A percentile compares a stretch with the other conserved stretches of the same genome.
Evolutionary conservation across 1,139 yeast genomes (phyloP).

Genomic region (Yamadazyma membranifaciens): DNA sequence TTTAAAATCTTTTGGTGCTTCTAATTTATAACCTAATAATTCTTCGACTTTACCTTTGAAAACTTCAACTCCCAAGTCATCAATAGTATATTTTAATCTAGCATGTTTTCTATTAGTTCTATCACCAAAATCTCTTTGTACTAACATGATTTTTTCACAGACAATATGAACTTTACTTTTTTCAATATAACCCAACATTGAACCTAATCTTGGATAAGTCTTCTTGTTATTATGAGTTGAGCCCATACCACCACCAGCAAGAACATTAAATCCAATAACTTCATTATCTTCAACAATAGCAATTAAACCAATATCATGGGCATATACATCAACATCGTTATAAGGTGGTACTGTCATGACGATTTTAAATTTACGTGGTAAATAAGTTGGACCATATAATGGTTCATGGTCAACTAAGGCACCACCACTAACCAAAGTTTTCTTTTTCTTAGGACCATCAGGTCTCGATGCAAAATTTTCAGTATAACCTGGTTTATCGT

Average conservation of each 20-base stretch:
- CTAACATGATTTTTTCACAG: conserved; percentile 89
- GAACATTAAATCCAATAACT: conserved; percentile 76
- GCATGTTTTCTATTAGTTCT: conserved; percentile 97
- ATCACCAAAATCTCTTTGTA: conserved; percentile 95
- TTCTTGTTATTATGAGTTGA: conserved; percentile 94
- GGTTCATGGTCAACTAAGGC: conserved; percentile 88
- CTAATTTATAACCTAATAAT: conserved; percentile 73
- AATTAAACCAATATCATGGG: conserved; percentile 90
- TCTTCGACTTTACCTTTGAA: conserved; percentile 83
- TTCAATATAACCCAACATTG: conserved; percentile 74
- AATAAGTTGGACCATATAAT: conserved; percentile 77
- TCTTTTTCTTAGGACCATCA: conserved; percentile 76
- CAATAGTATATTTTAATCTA: conserved; percentile 94
- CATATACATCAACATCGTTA: conserved; percentile 96
- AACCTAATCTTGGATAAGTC: conserved; percentile 95
- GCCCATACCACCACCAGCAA: conserved; percentile 99
- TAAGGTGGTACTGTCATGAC: conserved; percentile 95
- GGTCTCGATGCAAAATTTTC: conserved; percentile 71
- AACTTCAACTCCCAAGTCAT: conserved; percentile 82
- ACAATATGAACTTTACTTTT: conserved; percentile 70
- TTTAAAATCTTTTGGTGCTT: conserved; percentile 65
- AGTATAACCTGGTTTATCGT: conserved; percentile 66
- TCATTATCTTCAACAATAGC: conserved; percentile 75
- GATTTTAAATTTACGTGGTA: conserved; percentile 95
- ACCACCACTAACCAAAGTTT: conserved; percentile 83